Percentiles rank a stretch among this genome's conserved stretches.
Conservation (phyloP, 2,329 filamentous ascomycete genomes). For the Colletotrichum limetticola region DNA sequence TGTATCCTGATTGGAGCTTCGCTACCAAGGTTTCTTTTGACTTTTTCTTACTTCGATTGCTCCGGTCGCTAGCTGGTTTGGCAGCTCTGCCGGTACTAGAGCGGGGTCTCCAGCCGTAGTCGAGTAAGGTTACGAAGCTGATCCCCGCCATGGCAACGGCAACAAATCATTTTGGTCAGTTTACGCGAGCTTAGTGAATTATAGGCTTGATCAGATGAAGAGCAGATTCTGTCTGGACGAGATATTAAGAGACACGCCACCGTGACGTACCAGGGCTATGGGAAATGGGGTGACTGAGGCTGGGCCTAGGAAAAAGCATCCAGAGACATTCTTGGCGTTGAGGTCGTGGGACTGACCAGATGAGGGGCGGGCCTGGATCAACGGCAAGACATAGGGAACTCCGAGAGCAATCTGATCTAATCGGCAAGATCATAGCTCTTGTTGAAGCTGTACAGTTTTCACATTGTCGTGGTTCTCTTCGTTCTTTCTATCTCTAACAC, state of each 20-base stretch:
- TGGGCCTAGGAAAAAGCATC: slow-evolving; percentile 6
- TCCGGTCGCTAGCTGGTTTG: neutral
- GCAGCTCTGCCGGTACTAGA: neutral
- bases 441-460: no score
- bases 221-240: neutral
- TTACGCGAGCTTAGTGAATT: neutral
- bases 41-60: neutral
- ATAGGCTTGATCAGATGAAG: neutral
- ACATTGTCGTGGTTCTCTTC: neutral
- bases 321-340: neutral
- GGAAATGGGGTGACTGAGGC: neutral
- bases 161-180: no score
- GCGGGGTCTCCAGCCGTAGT: neutral
- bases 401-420: neutral
- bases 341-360: neutral
- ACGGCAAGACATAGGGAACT: neutral
- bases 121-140: slow-evolving; percentile 9
- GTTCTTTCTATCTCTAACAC: neutral
- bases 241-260: neutral
- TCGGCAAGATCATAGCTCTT: neutral
- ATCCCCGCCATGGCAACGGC: neutral
- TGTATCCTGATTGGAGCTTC: neutral
- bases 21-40: neutral
- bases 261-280: slow-evolving; percentile 17
- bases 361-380: neutral